Evolutionary conservation across 2,329 filamentous ascomycete species (phyloP).

Genomic region (Colletotrichum sublineola): DNA sequence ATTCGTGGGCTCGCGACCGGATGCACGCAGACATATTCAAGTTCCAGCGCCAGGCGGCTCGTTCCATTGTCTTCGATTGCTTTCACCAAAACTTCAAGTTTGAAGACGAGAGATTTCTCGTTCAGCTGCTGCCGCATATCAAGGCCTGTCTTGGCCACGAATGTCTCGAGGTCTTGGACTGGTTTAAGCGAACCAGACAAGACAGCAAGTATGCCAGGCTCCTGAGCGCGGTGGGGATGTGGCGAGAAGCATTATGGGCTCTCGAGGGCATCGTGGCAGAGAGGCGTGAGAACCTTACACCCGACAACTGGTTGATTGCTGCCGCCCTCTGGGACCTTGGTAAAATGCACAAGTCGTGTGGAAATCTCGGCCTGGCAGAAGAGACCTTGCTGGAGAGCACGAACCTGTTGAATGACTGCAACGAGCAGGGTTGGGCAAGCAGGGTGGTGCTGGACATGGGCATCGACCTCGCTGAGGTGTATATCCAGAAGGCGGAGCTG

Average conservation of each 20-base stretch:
- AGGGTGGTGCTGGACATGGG: background rate
- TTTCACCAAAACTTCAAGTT: background rate
- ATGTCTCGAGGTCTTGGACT: background rate
- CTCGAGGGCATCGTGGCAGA: constrained; percentile 11
- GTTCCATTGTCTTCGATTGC: constrained; percentile 21
- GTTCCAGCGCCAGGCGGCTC: constrained; percentile 18
- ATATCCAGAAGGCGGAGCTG: constrained; percentile 9
- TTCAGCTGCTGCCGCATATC: constrained; percentile 23
- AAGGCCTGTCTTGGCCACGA: background rate
- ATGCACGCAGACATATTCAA: background rate
- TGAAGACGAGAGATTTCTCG: constrained; percentile 15
- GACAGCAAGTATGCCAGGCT: constrained; percentile 22
- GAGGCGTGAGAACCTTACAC: background rate
- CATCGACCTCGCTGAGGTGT: constrained; percentile 18
- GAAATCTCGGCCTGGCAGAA: constrained; percentile 8
- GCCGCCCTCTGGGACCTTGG: constrained; percentile 5
- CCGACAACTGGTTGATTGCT: background rate
- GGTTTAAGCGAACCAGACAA: background rate
- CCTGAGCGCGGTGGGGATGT: constrained; percentile 12
- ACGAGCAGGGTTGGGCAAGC: background rate
- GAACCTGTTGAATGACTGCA: constrained; percentile 1
- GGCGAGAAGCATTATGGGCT: constrained; percentile 12
- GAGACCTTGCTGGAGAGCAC: background rate
- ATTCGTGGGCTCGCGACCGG: constrained; percentile 45
- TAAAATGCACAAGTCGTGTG: constrained; percentile 4